Evolutionary conservation across 1,139 yeast species (phyloP).

Genomic region (Candida albicans): DNA sequence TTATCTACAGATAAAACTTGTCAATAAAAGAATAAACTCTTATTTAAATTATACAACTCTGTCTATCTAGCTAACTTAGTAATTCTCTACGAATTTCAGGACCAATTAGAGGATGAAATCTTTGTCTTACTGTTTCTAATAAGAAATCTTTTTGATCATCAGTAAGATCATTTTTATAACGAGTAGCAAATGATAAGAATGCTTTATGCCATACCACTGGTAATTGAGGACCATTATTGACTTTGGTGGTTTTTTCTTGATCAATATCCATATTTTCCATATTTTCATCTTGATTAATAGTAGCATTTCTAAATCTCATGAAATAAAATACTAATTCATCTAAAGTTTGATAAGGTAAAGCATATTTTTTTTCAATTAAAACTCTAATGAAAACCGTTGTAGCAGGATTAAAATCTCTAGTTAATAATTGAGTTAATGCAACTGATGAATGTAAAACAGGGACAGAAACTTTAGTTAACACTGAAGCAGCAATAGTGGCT

Average conservation of each 20-base stretch:
- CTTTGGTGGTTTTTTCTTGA: conserved; percentile 30
- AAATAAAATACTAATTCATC: conserved; percentile 96
- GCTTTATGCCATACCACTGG: conserved; percentile 99
- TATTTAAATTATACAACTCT: too few relatives aligned
- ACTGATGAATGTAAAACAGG: conserved; percentile 97
- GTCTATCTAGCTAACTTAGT: not conserved
- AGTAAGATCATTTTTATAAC: conserved; percentile 94
- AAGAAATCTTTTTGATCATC: conserved; percentile 95
- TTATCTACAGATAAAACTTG: too few relatives aligned
- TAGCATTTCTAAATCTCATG: conserved; percentile 77
- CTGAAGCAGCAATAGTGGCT: conserved; percentile 94
- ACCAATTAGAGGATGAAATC: conserved; percentile 85
- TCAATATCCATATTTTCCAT: conserved; percentile 38
- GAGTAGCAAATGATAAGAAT: conserved; percentile 87
- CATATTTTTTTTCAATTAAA: conserved; percentile 89
- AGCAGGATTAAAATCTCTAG: conserved; percentile 84
- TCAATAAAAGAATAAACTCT: too few relatives aligned
- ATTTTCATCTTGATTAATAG: conserved; percentile 21
- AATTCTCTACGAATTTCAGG: conserved; percentile 90
- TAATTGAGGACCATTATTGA: conserved; percentile 55
- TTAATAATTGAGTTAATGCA: conserved; percentile 81
- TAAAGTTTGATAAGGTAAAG: conserved; percentile 92
- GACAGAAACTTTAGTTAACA: conserved; percentile 82
- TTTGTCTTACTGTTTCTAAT: conserved; percentile 85
- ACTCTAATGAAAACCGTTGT: conserved; percentile 88